Conservation (phyloP, 345 rosid genomes). For the Chamaenerion angustifolium region DNA sequence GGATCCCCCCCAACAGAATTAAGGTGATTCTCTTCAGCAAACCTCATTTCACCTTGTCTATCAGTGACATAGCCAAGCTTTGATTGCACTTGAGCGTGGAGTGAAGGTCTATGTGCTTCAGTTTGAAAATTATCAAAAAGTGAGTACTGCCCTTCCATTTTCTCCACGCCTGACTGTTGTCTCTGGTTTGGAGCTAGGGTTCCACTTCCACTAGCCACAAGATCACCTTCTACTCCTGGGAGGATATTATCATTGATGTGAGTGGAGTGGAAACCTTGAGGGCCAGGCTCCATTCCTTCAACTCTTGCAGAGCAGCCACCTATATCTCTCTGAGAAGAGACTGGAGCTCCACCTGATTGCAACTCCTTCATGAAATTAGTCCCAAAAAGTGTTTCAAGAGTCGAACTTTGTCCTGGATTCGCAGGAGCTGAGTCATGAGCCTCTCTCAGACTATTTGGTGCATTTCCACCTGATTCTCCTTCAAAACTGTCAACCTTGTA, state of each 20-base stretch:
- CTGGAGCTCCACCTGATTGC: slow-evolving; percentile 63
- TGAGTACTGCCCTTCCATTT: slow-evolving; percentile 24
- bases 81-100: slow-evolving; percentile 3
- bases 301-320: too few relatives aligned
- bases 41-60: slow-evolving; percentile 16
- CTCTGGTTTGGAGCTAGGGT: background rate
- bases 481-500: slow-evolving; percentile 14
- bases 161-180: slow-evolving; percentile 23
- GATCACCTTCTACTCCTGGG: slow-evolving; percentile 6
- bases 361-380: slow-evolving; percentile 89
- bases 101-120: slow-evolving; percentile 26
- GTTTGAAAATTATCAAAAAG: slow-evolving; percentile 30
- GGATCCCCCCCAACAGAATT: slow-evolving; percentile 19
- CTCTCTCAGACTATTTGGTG: slow-evolving; percentile 21
- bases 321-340: slow-evolving; percentile 23
- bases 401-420: slow-evolving; percentile 36
- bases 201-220: slow-evolving; percentile 13
- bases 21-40: slow-evolving; percentile 50
- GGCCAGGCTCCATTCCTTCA: too few relatives aligned
- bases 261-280: too few relatives aligned
- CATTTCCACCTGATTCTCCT: slow-evolving; percentile 9
- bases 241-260: too few relatives aligned
- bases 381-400: slow-evolving; percentile 92
- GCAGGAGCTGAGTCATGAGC: slow-evolving; percentile 19
- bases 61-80: too few relatives aligned